Base-by-base conservation (phyloP, 2,329 filamentous ascomycete species). In the Ustulina deusta region DNA sequence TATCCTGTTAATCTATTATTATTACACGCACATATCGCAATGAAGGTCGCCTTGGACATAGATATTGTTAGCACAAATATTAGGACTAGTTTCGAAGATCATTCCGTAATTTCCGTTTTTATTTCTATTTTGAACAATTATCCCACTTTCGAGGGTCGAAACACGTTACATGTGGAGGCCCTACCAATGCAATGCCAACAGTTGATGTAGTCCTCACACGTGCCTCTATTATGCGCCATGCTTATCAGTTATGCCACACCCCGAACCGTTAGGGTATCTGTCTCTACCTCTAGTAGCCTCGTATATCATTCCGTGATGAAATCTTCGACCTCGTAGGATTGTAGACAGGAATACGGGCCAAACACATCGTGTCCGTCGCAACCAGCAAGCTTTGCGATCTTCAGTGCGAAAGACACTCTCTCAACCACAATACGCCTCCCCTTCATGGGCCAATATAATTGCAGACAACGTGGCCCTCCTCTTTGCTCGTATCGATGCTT, bases 231-330 rank as follows among this genome's bases (percentile, higher is more conserved):
- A 70, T 63, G 44, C 57, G 55, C 65, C 65, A 51, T 61, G 49
- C 58, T 63, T 65, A 56, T 56, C 20, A 29, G 36, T 42, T 27
- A 62, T 54, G 46, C 65, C 59, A 62, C 44, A 42, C 52, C 61
- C 61, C 44, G 32, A 49, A 52, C 34, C 60, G 13, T 36, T 44
- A 15, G 40, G 59, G 32, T 42, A 44, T 51, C 61, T 68, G 60
- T 51, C 59, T 67, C 66, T 68, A 65, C 55, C 64, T 71, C 66
- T 71, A 71, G 60, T 34, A 68, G 54, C 63, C 57, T 63, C 62
- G 55, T 69, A 55, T 58, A 67, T 59, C 66, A 69, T 71, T 65
- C 60, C 65, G n/a, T 10, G 68, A 65, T 65, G 61, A 68, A 59
- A 65, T 63, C 29, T 56, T 70, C 38, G 54, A 61, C 61, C 38